phyloP scores from a whole-genome alignment of 129 eudicot species.

The Lonicera japonica region DNA sequence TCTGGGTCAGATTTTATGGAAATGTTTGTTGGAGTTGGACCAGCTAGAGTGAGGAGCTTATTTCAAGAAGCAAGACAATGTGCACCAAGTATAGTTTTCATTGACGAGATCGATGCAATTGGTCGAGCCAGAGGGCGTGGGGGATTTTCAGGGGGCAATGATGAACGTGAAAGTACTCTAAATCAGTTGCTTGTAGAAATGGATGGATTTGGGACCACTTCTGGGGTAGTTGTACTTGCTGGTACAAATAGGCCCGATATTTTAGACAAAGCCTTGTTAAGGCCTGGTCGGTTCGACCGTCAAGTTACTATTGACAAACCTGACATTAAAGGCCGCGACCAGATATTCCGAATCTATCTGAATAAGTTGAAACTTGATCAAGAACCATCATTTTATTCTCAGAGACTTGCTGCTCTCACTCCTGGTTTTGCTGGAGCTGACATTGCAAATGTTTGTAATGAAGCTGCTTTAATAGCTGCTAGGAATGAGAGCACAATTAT shows the following conservation, averaged over 20 bases:
- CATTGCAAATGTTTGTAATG: conserved; percentile 85
- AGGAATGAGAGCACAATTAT: conserved; percentile 47
- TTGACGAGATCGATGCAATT: conserved; percentile 81
- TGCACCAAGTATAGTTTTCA: conserved; percentile 77
- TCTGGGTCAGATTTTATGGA: conserved; percentile 85
- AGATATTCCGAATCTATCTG: conserved; percentile 69
- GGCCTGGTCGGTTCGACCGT: conserved; percentile 83
- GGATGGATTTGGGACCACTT: conserved; percentile 80
- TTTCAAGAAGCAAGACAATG: conserved; percentile 76
- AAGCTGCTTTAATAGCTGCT: conserved; percentile 77
- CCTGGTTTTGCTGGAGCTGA: conserved; percentile 95
- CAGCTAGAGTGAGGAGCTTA: conserved; percentile 69
- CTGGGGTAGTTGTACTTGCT: conserved; percentile 80
- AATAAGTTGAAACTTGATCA: conserved; percentile 61
- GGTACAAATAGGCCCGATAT: conserved; percentile 79
- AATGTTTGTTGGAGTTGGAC: conserved; percentile 89
- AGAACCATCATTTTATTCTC: conserved; percentile 57
- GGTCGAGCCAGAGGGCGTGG: conserved; percentile 85
- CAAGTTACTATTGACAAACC: conserved; percentile 80
- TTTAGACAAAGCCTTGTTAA: conserved; percentile 63
- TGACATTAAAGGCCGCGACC: conserved; percentile 84
- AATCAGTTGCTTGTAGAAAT: conserved; percentile 85
- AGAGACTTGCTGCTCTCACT: conserved; percentile 75
- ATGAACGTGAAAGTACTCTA: conserved; percentile 77
- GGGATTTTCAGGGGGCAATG: conserved; percentile 58